A percentile compares a stretch with the other conserved stretches of the same genome.
phyloP scores from a whole-genome alignment of 108 stramenopile species.

The Cyclotella atomus region DNA sequence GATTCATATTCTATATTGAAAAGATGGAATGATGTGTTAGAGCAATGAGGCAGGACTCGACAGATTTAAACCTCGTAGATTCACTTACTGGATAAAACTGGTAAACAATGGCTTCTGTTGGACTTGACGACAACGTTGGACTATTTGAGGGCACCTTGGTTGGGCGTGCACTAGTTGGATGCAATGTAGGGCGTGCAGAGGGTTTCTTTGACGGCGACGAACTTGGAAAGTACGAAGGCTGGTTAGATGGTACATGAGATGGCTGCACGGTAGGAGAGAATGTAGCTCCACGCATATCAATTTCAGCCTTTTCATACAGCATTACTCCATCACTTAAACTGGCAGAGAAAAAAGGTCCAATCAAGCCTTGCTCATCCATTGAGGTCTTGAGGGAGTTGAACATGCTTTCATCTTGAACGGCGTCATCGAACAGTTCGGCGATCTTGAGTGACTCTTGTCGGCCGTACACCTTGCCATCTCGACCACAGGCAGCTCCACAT shows the following conservation, averaged over 20 bases:
- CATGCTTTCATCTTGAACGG: background rate
- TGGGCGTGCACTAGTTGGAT: background rate
- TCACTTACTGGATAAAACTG: constrained; percentile 13
- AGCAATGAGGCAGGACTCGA: too few relatives aligned
- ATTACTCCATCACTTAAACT: constrained; percentile 16
- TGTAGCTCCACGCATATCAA: constrained; percentile 2
- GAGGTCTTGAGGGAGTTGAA: background rate
- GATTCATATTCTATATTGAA: background rate
- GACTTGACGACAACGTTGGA: background rate
- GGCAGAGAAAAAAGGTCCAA: constrained; percentile 18
- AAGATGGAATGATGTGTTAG: too few relatives aligned
- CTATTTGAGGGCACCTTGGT: background rate
- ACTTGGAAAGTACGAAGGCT: background rate
- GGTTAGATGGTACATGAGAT: background rate
- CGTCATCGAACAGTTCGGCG: constrained; percentile 5
- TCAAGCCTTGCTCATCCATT: constrained; percentile 11
- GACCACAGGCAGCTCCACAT: background rate
- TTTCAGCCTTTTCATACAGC: constrained; percentile 5
- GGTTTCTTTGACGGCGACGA: background rate
- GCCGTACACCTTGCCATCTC: background rate
- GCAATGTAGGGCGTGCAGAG: background rate
- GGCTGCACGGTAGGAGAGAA: background rate
- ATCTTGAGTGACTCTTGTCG: constrained; percentile 7
- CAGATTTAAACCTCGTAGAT: too few relatives aligned
- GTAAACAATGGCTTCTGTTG: background rate